These are phyloP conservation scores for Fusarium neocosmosporiellum DNA, from an alignment of 2,329 filamentous ascomycete genomes.

Conservation along the genomic window DNA sequence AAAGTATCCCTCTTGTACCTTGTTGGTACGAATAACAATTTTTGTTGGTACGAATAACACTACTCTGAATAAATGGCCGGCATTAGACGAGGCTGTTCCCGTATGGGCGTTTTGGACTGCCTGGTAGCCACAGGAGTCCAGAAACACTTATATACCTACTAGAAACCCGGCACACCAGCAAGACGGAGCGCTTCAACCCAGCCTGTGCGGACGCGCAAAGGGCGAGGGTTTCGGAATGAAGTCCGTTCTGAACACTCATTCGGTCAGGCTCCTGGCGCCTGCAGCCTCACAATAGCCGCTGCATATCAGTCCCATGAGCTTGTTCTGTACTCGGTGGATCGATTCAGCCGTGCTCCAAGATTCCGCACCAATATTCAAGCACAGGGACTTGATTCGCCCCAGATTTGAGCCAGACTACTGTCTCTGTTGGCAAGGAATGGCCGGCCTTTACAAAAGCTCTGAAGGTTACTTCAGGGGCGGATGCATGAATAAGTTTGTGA, in stretches of 20 bases:
- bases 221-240: not conserved
- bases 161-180: not conserved
- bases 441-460: not conserved
- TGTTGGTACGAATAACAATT: no score
- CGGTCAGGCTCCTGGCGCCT: not conserved
- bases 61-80: no score
- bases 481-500: not conserved
- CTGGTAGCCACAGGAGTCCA: no score
- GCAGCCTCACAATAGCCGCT: not conserved
- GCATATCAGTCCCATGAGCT: not conserved
- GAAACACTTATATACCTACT: no score
- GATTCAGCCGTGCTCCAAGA: not conserved
- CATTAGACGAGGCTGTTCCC: not conserved
- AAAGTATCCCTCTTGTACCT: no score
- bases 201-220: not conserved
- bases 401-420: not conserved
- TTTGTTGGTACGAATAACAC: no score
- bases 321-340: not conserved
- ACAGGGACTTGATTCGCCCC: not conserved
- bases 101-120: not conserved
- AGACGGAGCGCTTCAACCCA: not conserved
- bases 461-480: not conserved
- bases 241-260: not conserved
- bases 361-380: not conserved
- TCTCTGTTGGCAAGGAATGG: not conserved